Evolutionary conservation across 2,329 filamentous ascomycete genomes (phyloP).

Genomic region (Nigrospora oryzae): DNA sequence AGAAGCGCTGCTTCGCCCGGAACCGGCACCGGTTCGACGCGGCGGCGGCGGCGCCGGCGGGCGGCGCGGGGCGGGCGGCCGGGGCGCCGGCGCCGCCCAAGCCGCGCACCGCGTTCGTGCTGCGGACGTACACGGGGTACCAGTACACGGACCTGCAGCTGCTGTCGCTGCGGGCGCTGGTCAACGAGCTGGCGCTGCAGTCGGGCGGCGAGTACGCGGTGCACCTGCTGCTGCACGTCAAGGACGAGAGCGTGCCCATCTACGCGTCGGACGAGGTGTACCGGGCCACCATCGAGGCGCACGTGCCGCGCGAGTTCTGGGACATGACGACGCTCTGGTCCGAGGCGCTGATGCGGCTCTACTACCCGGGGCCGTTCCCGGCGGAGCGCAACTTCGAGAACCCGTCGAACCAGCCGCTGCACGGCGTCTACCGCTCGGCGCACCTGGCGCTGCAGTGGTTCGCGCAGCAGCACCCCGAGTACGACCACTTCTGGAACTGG

Average conservation of each 20-base stretch:
- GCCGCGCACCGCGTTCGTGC: slow-evolving; percentile 49
- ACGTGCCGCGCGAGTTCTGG: slow-evolving; percentile 56
- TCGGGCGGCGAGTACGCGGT: slow-evolving; percentile 60
- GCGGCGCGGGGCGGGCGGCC: background rate
- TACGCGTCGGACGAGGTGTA: slow-evolving; percentile 18
- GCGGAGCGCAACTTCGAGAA: slow-evolving; percentile 39
- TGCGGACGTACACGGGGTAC: slow-evolving; percentile 60
- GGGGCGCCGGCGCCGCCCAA: background rate
- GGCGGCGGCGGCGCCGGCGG: slow-evolving; percentile 2
- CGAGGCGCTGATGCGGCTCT: slow-evolving; percentile 55
- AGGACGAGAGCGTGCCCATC: slow-evolving; percentile 31
- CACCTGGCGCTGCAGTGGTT: slow-evolving; percentile 38
- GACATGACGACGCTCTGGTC: slow-evolving; percentile 63
- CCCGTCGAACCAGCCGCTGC: slow-evolving; percentile 32
- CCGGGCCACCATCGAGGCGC: slow-evolving; percentile 46
- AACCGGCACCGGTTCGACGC: slow-evolving; percentile 42
- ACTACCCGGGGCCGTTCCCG: slow-evolving; percentile 52
- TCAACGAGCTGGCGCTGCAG: slow-evolving; percentile 54
- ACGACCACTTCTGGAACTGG: slow-evolving; percentile 39
- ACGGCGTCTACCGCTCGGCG: slow-evolving; percentile 41
- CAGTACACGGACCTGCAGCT: slow-evolving; percentile 56
- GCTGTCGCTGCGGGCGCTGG: slow-evolving; percentile 55
- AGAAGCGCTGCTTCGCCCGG: slow-evolving; percentile 27
- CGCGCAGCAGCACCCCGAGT: slow-evolving; percentile 33
- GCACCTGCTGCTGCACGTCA: slow-evolving; percentile 37